Evolutionary conservation across 2,329 filamentous ascomycete species (phyloP), one percentile per base, ranked within the genome.

Genomic region (Triangularia setosa): DNA sequence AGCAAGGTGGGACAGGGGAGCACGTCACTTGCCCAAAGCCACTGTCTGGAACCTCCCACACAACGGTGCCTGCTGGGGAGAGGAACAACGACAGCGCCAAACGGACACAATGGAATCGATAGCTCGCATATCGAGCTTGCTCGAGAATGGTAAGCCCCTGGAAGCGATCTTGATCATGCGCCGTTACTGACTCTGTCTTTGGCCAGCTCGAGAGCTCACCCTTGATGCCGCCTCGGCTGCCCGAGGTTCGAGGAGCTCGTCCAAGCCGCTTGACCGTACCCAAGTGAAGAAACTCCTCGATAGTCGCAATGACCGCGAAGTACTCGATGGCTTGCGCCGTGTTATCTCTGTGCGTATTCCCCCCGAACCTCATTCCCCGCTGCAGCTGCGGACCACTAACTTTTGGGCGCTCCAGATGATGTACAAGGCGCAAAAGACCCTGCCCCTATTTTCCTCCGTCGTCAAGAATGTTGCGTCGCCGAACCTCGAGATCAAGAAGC

Each of bases 401-500:
- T 30, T 61, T 67, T 52, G 11, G 8, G 18, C 9, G 48, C 65
- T 67, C 44, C 73, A 97, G 92, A 94, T 98, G 90, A 96, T 97
- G 87, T 98, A 97, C 79, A 88, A 88, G 70, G 88, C 91, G 71
- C 91, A 96, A 75, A 90, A 92, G 70, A 97, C 93, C 64, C 83
- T 96, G 2, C 89, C 91, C 23, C 96, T 94, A 83, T 99, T 99
- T 82, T 96, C 94, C n/a, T 91, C 93, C 24, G 91, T 99, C 62
- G 92, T 99, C 76, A 99, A 99, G 81, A 99, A 98, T 72, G 92
- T 97, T 65, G 94, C 94, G 27, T 97, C 92, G 40, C 90, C 93
- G 14, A 97, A 93, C 72, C 84, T 97, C 72, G 93, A 96, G 73
- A 93, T 98, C 77, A 96, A 97, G 79, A 98, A 98, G 78, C 87